Evolutionary conservation across 768 basidiomycete species (phyloP).

Genomic region (Candolleomyces aberdarensis): DNA sequence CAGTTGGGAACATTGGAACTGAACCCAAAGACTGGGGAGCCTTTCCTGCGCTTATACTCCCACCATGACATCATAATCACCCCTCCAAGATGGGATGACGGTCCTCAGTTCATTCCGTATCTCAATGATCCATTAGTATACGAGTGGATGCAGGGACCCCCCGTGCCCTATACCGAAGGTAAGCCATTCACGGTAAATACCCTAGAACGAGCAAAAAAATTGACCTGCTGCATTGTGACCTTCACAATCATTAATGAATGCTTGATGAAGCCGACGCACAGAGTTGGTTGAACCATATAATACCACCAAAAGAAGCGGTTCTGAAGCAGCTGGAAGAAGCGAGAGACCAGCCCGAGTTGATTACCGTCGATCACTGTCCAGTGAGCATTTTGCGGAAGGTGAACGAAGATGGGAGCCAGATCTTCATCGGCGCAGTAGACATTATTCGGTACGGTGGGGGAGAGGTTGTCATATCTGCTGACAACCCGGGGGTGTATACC

Average conservation of each 20-base stretch:
- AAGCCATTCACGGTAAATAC: neutral
- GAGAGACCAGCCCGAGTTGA: conserved; percentile 17
- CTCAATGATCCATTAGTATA: conserved; percentile 52
- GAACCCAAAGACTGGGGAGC: conserved; percentile 32
- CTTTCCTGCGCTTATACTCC: conserved; percentile 47
- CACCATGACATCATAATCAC: conserved; percentile 59
- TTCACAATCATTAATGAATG: neutral
- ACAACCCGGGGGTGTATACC: conserved; percentile 6
- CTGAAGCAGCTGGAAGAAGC: conserved; percentile 27
- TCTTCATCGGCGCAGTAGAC: conserved; percentile 45
- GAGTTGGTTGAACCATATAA: conserved; percentile 21
- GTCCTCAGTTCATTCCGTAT: conserved; percentile 26
- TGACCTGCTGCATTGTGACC: neutral
- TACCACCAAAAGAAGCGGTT: conserved; percentile 21
- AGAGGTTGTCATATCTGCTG: conserved; percentile 23
- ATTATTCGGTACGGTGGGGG: conserved; percentile 25
- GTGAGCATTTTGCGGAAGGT: conserved; percentile 49
- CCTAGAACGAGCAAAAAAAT: no score
- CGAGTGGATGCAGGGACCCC: conserved; percentile 43
- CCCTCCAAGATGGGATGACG: conserved; percentile 49
- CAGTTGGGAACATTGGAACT: conserved; percentile 25
- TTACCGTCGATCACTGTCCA: conserved; percentile 40
- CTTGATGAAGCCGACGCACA: conserved; percentile 23
- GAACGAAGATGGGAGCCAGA: conserved; percentile 47
- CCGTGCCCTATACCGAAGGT: conserved; percentile 50